phyloP scores from a whole-genome alignment of 495 filamentous ascomycete genomes.

The Penicillium riverlandense region DNA sequence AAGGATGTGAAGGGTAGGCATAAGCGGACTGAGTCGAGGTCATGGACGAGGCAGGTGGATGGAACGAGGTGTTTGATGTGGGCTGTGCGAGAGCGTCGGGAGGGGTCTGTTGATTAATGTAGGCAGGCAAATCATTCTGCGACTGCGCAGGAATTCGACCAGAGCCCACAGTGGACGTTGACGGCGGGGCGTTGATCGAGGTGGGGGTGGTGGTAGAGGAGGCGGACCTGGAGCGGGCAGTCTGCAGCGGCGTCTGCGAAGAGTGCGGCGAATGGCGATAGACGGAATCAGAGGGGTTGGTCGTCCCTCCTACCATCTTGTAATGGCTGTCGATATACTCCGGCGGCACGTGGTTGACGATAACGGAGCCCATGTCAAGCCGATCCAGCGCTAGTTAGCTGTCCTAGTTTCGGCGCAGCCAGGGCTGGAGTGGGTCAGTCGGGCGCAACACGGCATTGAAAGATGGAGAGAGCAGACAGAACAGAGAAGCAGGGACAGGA shows the following conservation, averaged over 20 bases:
- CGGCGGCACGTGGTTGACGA: conserved; percentile 40
- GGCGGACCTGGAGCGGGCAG: conserved; percentile 27
- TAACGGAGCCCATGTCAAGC: conserved; percentile 40
- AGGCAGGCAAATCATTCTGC: conserved; percentile 32
- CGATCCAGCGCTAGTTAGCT: conserved; percentile 1
- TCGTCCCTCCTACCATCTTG: conserved; percentile 45
- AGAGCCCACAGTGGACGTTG: conserved; percentile 27
- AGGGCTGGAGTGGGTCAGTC: conserved; percentile 7
- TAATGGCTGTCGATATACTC: conserved; percentile 29
- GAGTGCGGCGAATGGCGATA: conserved; percentile 25
- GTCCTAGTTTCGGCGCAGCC: conserved; percentile 1
- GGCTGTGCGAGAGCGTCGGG: conserved; percentile 19
- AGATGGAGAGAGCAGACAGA: conserved; percentile 7
- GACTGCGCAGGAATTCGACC: conserved; percentile 26
- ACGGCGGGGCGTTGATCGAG: conserved; percentile 34
- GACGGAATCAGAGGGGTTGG: conserved; percentile 31
- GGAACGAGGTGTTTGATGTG: conserved; percentile 17
- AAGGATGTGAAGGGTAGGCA: conserved; percentile 12
- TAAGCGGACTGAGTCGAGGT: conserved; percentile 19
- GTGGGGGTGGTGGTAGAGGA: conserved; percentile 34
- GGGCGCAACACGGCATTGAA: conserved; percentile 6
- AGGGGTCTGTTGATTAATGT: conserved; percentile 27
- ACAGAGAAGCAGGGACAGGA: neutral
- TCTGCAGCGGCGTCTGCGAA: conserved; percentile 13
- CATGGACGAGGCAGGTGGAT: conserved; percentile 21